These are phyloP conservation scores for Verbena officinalis DNA, from an alignment of 257 asterid genomes.

Conservation along the genomic window DNA sequence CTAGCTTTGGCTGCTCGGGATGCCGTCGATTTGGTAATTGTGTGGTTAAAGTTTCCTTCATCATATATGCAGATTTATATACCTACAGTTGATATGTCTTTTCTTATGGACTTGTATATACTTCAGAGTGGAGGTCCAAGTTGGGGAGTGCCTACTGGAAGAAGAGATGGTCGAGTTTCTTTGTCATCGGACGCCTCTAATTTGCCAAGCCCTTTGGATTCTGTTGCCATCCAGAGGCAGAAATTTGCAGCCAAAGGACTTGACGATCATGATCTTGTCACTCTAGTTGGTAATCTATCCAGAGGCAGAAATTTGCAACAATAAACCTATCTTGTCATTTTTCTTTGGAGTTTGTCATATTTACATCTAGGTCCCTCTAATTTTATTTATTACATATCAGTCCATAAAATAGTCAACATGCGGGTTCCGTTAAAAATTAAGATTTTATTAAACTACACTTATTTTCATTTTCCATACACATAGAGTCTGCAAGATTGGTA, in stretches of 20 bases:
- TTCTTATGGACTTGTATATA: not conserved
- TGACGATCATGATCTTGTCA: constrained; percentile 77
- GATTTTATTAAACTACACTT: too few relatives aligned
- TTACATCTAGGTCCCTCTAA: too few relatives aligned
- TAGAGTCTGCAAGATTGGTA: too few relatives aligned
- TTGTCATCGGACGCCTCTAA: constrained; percentile 45
- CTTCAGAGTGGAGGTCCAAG: constrained; percentile 66
- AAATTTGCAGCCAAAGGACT: constrained; percentile 78
- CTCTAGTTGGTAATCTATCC: constrained; percentile 74
- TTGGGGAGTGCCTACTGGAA: constrained; percentile 73
- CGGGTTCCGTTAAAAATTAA: too few relatives aligned
- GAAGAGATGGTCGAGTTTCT: constrained; percentile 72
- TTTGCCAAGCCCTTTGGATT: constrained; percentile 63
- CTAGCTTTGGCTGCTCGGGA: constrained; percentile 73
- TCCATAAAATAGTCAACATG: too few relatives aligned
- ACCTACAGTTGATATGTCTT: not conserved
- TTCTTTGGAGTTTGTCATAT: too few relatives aligned
- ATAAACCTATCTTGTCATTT: too few relatives aligned
- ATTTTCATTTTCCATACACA: too few relatives aligned
- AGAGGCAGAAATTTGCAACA: too few relatives aligned
- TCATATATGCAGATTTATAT: not conserved
- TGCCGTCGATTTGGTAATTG: constrained; percentile 58
- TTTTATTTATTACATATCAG: too few relatives aligned
- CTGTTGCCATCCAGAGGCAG: constrained; percentile 52
- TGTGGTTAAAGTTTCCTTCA: not conserved